Conservation (phyloP, 768 basidiomycete species). For the Mycena floridula region DNA sequence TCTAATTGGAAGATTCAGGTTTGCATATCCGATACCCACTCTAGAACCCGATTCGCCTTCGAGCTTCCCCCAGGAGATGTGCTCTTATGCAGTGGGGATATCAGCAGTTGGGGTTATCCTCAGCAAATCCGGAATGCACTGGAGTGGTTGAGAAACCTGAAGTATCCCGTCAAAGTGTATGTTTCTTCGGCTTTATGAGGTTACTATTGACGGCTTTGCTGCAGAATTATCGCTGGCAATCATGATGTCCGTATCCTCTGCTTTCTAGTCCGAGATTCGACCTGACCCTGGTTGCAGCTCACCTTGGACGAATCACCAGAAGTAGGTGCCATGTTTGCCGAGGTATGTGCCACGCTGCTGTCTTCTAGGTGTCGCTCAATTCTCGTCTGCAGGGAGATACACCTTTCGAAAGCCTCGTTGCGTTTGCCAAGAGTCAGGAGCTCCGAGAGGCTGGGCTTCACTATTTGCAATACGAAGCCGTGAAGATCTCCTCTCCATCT, state of each 20-base stretch:
- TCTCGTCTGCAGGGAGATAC: conserved; percentile 11
- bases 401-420: conserved; percentile 15
- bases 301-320: background rate
- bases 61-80: conserved; percentile 49
- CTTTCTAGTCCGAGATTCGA: background rate
- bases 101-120: conserved; percentile 44
- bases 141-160: conserved; percentile 42
- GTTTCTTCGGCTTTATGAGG: conserved; percentile 11
- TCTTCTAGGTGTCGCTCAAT: background rate
- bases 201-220: background rate
- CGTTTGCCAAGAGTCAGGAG: conserved; percentile 24
- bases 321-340: background rate
- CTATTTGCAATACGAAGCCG: conserved; percentile 46
- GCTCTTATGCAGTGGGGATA: conserved; percentile 54
- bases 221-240: conserved; percentile 56
- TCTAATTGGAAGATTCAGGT: too few relatives aligned
- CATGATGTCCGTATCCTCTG: conserved; percentile 42
- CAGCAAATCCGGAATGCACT: conserved; percentile 34
- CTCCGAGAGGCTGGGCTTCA: conserved; percentile 30
- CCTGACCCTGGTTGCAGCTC: conserved; percentile 1
- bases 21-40: conserved; percentile 48
- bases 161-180: conserved; percentile 51
- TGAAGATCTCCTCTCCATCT: conserved; percentile 21
- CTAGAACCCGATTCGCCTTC: conserved; percentile 15
- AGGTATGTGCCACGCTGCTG: background rate